phyloP scores from a whole-genome alignment of 768 basidiomycete species.

The Tylopilus intermedius region DNA sequence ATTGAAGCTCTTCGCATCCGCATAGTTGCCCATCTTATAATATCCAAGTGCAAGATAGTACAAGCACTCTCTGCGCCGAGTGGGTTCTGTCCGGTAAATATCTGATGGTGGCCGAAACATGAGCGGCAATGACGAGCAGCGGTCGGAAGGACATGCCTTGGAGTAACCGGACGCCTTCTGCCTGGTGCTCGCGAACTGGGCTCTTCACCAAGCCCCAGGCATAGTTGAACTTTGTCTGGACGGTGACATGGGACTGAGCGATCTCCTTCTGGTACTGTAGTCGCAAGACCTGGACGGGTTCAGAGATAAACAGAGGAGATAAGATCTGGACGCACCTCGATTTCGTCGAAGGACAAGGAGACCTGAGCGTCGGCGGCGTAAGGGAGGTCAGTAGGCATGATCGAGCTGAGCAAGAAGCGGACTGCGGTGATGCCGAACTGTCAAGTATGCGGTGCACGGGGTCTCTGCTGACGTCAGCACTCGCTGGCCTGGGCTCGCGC shows the following conservation, averaged over 20 bases:
- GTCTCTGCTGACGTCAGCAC: slow-evolving; percentile 27
- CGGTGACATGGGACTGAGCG: slow-evolving; percentile 75
- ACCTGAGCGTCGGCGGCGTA: slow-evolving; percentile 94
- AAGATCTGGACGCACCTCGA: slow-evolving; percentile 53
- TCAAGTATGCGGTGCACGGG: slow-evolving; percentile 14
- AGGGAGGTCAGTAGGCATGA: slow-evolving; percentile 79
- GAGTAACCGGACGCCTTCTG: slow-evolving; percentile 84
- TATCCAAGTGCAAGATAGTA: slow-evolving; percentile 96
- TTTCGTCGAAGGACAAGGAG: slow-evolving; percentile 83
- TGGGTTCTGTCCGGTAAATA: slow-evolving; percentile 83
- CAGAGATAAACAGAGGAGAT: background rate
- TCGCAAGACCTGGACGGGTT: slow-evolving; percentile 61
- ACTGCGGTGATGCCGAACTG: slow-evolving; percentile 10
- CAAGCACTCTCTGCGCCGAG: slow-evolving; percentile 86
- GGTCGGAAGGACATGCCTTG: slow-evolving; percentile 55
- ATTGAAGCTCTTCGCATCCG: slow-evolving; percentile 89
- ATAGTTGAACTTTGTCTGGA: slow-evolving; percentile 97
- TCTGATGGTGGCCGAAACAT: slow-evolving; percentile 44
- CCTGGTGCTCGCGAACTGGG: slow-evolving; percentile 76
- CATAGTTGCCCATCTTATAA: slow-evolving; percentile 94
- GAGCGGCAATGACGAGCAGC: background rate
- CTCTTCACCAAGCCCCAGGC: slow-evolving; percentile 97
- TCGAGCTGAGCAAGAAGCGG: slow-evolving; percentile 12
- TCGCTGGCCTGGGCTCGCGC: background rate
- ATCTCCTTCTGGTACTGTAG: slow-evolving; percentile 87